phyloP scores from a whole-genome alignment of 2,329 filamentous ascomycete genomes.

The Aureobasidium leucospermi region DNA sequence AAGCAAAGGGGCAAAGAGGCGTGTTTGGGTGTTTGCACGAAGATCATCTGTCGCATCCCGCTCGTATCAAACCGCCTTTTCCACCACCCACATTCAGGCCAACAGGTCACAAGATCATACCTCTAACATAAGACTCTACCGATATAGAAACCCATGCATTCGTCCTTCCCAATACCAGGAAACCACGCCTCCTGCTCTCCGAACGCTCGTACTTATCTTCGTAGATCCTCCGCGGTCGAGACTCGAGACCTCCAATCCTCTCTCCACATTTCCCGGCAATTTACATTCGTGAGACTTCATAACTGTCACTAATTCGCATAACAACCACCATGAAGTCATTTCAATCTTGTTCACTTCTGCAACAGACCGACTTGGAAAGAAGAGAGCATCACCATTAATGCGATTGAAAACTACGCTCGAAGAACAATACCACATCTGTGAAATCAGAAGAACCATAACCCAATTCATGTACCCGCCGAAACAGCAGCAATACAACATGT shows the following conservation, averaged over 20 bases:
- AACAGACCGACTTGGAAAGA: neutral
- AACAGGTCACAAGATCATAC: neutral
- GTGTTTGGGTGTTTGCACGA: neutral
- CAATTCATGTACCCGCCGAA: neutral
- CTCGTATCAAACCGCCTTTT: slow-evolving; percentile 3
- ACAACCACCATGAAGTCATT: neutral
- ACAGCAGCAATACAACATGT: neutral
- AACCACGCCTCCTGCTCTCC: neutral
- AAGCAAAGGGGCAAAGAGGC: neutral
- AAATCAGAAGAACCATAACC: neutral
- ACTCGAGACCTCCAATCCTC: neutral
- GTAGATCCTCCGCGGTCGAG: neutral
- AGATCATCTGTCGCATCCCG: neutral
- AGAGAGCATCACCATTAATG: neutral
- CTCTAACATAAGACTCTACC: neutral
- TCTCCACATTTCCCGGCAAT: slow-evolving; percentile 1
- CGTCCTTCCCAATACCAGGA: neutral
- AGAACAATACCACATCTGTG: neutral
- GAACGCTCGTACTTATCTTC: neutral
- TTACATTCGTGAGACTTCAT: neutral
- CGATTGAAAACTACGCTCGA: neutral
- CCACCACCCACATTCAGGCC: neutral
- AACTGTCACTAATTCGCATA: slow-evolving; percentile 7
- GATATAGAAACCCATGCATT: neutral
- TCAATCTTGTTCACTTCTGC: neutral